Conservation (phyloP, 202 grass and related monocot species). For the Dendrocalamus latiflorus region DNA sequence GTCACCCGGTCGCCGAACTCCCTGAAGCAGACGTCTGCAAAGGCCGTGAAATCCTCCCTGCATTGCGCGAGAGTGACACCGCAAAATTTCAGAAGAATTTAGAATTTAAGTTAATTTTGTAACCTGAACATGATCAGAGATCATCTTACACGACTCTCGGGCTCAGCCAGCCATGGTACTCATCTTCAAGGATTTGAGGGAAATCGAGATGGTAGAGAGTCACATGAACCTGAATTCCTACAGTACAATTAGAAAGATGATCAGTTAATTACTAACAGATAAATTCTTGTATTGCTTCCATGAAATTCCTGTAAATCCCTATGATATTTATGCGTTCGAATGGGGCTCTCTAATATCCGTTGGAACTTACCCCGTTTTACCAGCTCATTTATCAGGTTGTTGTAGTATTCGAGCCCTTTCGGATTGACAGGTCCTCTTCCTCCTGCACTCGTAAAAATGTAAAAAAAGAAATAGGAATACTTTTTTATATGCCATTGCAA, state of each 20-base stretch:
- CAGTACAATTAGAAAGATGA: neutral
- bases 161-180: constrained; percentile 79
- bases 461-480: too few species aligned
- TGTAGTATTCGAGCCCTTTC: constrained; percentile 66
- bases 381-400: constrained; percentile 64
- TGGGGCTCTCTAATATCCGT: neutral
- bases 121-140: neutral
- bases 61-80: neutral
- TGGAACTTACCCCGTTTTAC: constrained; percentile 40
- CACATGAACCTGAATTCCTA: constrained; percentile 57
- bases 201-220: constrained; percentile 72
- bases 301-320: neutral
- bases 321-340: neutral
- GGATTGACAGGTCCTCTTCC: constrained; percentile 66
- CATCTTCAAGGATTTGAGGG: constrained; percentile 66
- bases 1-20: constrained; percentile 72
- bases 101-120: neutral
- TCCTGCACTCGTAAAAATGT: constrained; percentile 20
- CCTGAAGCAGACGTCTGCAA: constrained; percentile 57
- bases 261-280: neutral
- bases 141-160: constrained; percentile 58
- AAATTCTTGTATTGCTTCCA: neutral
- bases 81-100: neutral
- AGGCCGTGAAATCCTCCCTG: constrained; percentile 68
- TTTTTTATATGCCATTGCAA: too few species aligned